Evolutionary conservation across 2,329 filamentous ascomycete species (phyloP).

Genomic region (Zymoseptoria brevis): DNA sequence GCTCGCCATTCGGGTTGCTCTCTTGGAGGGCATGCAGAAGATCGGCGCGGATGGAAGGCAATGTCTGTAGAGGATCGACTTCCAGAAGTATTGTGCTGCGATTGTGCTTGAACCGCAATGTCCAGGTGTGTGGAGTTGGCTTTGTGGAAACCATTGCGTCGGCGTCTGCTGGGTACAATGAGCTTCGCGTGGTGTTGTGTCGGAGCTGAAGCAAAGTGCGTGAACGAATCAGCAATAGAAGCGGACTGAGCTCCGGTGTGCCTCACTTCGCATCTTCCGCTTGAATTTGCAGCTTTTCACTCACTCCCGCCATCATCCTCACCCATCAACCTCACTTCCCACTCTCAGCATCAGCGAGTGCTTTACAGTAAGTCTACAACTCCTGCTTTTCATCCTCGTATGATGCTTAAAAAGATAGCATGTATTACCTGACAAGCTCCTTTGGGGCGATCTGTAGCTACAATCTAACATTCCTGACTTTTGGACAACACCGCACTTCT

Average conservation of each 20-base stretch:
- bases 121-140: constrained; percentile 29
- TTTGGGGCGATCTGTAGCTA: constrained; percentile 14
- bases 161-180: neutral
- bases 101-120: constrained; percentile 41
- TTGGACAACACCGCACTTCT: neutral
- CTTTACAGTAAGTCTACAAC: neutral
- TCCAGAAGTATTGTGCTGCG: constrained; percentile 42
- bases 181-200: neutral
- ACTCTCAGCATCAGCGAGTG: neutral
- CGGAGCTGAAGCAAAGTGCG: neutral
- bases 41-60: constrained; percentile 34
- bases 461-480: constrained; percentile 18
- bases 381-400: constrained; percentile 17
- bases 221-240: neutral
- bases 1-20: constrained; percentile 29
- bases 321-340: neutral
- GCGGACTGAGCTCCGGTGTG: neutral
- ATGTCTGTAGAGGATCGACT: constrained; percentile 35
- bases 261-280: neutral
- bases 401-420: constrained; percentile 32
- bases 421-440: constrained; percentile 42
- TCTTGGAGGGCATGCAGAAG: constrained; percentile 37
- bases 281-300: neutral
- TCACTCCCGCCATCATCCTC: neutral
- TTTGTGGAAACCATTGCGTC: constrained; percentile 12